Percentiles rank a stretch among this genome's conserved stretches.
phyloP scores from a whole-genome alignment of 2,329 filamentous ascomycete genomes.

The Xylariaceae sp. region DNA sequence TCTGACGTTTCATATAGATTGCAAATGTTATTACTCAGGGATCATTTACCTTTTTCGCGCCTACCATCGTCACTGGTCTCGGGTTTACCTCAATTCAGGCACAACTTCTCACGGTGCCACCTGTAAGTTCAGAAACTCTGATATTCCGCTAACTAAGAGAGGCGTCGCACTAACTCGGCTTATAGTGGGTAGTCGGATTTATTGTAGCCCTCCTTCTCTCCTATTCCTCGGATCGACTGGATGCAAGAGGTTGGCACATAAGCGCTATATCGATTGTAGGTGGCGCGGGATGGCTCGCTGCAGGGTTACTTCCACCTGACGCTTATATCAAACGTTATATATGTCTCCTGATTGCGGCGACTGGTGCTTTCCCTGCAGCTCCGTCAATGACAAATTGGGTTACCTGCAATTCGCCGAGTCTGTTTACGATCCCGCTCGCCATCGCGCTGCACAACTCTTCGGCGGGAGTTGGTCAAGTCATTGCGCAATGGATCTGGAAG shows the following conservation, averaged over 20 bases:
- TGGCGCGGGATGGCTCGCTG: slow-evolving; percentile 31
- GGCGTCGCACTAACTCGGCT: too few species aligned
- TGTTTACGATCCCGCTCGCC: slow-evolving; percentile 34
- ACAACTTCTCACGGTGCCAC: slow-evolving; percentile 27
- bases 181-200: slow-evolving; percentile 28
- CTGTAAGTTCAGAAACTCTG: slow-evolving; percentile 14
- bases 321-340: slow-evolving; percentile 30
- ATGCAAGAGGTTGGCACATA: slow-evolving; percentile 24
- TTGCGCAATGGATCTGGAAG: slow-evolving; percentile 39
- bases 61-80: slow-evolving; percentile 46
- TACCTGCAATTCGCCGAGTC: slow-evolving; percentile 35
- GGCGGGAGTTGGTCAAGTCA: slow-evolving; percentile 36
- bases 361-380: slow-evolving; percentile 34
- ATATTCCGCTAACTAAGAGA: too few species aligned
- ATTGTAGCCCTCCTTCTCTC: slow-evolving; percentile 22
- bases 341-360: slow-evolving; percentile 35
- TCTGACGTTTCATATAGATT: slow-evolving; percentile 15
- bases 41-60: slow-evolving; percentile 49
- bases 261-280: slow-evolving; percentile 26
- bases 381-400: slow-evolving; percentile 36
- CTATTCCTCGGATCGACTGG: slow-evolving; percentile 23
- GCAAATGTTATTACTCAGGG: slow-evolving; percentile 26
- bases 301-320: slow-evolving; percentile 27
- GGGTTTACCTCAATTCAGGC: slow-evolving; percentile 27
- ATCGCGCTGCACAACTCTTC: slow-evolving; percentile 36